Conservation (phyloP, 257 asterid species). For the Scutellaria galericulata region DNA sequence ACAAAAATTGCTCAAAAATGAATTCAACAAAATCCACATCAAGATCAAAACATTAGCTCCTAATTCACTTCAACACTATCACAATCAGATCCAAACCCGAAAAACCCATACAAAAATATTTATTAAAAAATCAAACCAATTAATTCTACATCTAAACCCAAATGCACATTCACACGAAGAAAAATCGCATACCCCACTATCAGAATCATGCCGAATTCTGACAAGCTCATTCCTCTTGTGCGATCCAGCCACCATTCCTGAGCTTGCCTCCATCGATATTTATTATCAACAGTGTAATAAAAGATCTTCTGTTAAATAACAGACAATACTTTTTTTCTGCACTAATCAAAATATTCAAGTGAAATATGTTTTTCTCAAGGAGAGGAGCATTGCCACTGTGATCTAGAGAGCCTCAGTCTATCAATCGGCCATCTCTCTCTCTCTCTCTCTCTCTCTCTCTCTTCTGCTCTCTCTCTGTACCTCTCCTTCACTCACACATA, state of each 20-base stretch:
- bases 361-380: constrained; percentile 14
- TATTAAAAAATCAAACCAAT: not conserved
- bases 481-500: constrained; percentile 8
- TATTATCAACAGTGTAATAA: not conserved
- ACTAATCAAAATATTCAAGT: not conserved
- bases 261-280: constrained; percentile 68
- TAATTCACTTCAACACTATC: constrained; percentile 18
- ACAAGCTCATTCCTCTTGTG: constrained; percentile 77
- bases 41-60: constrained; percentile 27
- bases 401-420: constrained; percentile 35
- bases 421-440: constrained; percentile 36
- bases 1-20: constrained; percentile 7
- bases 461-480: not conserved
- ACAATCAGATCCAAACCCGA: constrained; percentile 47
- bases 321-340: not conserved
- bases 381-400: constrained; percentile 33
- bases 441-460: constrained; percentile 16
- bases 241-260: constrained; percentile 87
- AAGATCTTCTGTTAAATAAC: not conserved
- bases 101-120: not conserved
- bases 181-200: constrained; percentile 62
- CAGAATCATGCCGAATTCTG: constrained; percentile 69
- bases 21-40: constrained; percentile 18
- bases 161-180: not conserved
- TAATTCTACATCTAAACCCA: constrained; percentile 30